Evolutionary conservation across 2,329 filamentous ascomycete genomes (phyloP), one percentile per base, ranked within the genome.

Genomic region (Alternaria hordeiaustralica): DNA sequence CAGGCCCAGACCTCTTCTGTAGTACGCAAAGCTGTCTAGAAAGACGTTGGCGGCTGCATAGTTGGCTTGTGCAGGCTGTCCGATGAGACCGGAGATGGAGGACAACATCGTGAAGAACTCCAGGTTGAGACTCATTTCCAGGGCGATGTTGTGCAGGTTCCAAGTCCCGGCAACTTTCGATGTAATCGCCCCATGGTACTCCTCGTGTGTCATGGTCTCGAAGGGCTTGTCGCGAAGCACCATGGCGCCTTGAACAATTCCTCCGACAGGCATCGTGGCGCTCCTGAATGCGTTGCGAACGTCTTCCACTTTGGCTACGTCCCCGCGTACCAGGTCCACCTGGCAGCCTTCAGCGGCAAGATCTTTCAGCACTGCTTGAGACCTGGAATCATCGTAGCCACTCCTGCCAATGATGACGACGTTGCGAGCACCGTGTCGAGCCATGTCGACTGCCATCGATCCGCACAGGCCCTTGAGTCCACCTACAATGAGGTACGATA

Each of bases 21-120:
- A 68, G 50, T 72, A 70, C 1, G 72, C 66, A 25, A 76, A 73
- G 20, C 65, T 71, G 46, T 78, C 70, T 15, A 77, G 71, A 61
- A 77, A 78, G 3, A 68, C 70, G 61, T 77, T 78, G 2, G 72
- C 74, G 4, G 70, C 71, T 12, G 56, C 55, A 55, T 78, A 78
- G 33, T 64, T 67, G 12, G 66, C 57, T 61, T 78, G 75, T 3
- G 71, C 73, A 2, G 45, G 33, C 51, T 68, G 71, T 6, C 73
- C 72, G 64, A 71, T 56, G 3, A 71, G 58, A 21, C 59, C 56
- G 0, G 68, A 59, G 5, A 72, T 63, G 0, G 78, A 81, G 1
- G 78, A 81, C 49, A 78, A 74, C n/a, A 78, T 54, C 47, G 82
- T 67, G 65, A 82, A 81, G 66, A 81, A 82, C 36, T 82, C 79